Evolutionary conservation across 1,139 yeast genomes (phyloP).

Genomic region (Geotrichum carabidarum): DNA sequence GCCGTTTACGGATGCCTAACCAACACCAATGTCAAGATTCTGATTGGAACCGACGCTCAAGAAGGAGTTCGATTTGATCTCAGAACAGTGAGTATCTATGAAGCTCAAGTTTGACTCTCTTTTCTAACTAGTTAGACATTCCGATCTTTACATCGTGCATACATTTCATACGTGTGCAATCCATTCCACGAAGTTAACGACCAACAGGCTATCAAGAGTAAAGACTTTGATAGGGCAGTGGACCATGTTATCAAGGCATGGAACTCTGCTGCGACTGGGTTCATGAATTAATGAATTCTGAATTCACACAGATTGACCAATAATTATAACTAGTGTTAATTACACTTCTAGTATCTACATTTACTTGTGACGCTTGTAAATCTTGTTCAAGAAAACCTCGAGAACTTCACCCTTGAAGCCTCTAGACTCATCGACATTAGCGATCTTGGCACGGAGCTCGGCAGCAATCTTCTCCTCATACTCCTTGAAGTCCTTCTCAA

Average conservation of each 20-base stretch:
- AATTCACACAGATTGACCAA: not conserved
- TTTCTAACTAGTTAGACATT: conserved; percentile 28
- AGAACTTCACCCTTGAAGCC: conserved; percentile 88
- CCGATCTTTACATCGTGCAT: conserved; percentile 36
- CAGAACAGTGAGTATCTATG: conserved; percentile 24
- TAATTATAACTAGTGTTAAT: not conserved
- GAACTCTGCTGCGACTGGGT: conserved; percentile 23
- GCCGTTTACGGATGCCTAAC: conserved; percentile 42
- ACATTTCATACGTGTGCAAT: conserved; percentile 38
- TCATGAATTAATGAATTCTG: conserved; percentile 8
- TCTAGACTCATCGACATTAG: conserved; percentile 73
- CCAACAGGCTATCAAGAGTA: conserved; percentile 29
- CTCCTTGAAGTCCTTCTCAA: conserved; percentile 64
- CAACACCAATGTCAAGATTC: conserved; percentile 39
- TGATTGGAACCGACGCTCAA: conserved; percentile 38
- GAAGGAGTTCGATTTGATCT: conserved; percentile 31
- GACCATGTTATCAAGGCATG: conserved; percentile 27
- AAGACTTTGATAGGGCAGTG: conserved; percentile 29
- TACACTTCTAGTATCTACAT: not conserved
- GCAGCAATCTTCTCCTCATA: conserved; percentile 78
- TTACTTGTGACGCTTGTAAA: conserved; percentile 88
- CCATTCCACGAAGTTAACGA: conserved; percentile 36
- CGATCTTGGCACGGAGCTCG: conserved; percentile 61
- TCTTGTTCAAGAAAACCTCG: conserved; percentile 77
- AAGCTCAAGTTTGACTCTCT: not conserved